Evolutionary conservation across 2,329 filamentous ascomycete genomes (phyloP).

Genomic region (Tolypocladium inflatum): DNA sequence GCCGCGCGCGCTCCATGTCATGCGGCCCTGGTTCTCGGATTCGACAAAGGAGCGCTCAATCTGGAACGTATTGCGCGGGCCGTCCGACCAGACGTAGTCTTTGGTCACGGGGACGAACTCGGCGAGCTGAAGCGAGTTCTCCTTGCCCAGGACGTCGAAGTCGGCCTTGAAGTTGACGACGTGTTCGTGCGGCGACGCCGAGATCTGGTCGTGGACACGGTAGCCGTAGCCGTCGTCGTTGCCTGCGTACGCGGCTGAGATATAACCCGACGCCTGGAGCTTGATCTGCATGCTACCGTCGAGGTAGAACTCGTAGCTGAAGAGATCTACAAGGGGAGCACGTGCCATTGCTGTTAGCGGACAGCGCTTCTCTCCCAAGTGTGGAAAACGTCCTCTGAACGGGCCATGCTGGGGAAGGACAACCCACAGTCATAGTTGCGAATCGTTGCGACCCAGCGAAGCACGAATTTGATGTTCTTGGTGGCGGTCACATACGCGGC

Average conservation of each 20-base stretch:
- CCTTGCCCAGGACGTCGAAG: constrained; percentile 38
- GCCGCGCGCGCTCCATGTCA: constrained; percentile 39
- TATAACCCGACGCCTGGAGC: constrained; percentile 43
- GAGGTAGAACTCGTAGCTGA: constrained; percentile 39
- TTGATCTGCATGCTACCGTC: constrained; percentile 43
- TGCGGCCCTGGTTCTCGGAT: constrained; percentile 30
- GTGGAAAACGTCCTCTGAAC: too few species aligned
- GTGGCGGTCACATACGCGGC: constrained; percentile 30
- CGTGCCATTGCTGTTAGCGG: background rate
- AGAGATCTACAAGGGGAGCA: constrained; percentile 21
- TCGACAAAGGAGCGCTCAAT: constrained; percentile 31
- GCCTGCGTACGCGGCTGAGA: constrained; percentile 37
- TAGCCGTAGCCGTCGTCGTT: constrained; percentile 39
- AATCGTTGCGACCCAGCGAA: constrained; percentile 38
- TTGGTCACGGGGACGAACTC: constrained; percentile 20
- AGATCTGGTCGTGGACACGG: constrained; percentile 36
- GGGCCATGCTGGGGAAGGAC: too few species aligned
- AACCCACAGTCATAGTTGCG: constrained; percentile 39
- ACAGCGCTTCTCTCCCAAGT: too few species aligned
- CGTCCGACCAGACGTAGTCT: constrained; percentile 39
- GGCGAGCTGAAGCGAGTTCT: constrained; percentile 32
- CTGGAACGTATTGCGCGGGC: constrained; percentile 41
- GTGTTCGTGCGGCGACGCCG: constrained; percentile 45
- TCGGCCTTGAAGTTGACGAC: constrained; percentile 46
- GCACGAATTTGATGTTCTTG: constrained; percentile 36